Base-by-base conservation (phyloP, 2,329 filamentous ascomycete species). In the Thermomyces lanuginosus region DNA sequence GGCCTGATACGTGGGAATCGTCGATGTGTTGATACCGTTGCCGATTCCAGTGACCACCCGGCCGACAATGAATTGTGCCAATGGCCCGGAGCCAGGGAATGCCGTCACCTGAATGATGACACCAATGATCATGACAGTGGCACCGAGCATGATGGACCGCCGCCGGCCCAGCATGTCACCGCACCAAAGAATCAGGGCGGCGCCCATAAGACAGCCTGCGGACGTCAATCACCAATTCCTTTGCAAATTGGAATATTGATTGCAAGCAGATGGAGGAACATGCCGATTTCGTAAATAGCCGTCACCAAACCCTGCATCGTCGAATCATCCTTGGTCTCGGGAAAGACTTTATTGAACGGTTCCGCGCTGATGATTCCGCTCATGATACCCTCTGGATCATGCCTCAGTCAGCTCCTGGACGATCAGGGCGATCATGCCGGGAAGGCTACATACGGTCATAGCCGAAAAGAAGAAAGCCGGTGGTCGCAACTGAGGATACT, bases 1-100 rank as follows among this genome's bases (percentile, higher is more conserved):
- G 6, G 56, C 53, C 43, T 60, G 62, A 37, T 64, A 67, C 4
- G 60, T 63, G 2, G 63, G 63, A 16, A 66, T 64, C 0, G 62
- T 66, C 0, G 56, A 58, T 3, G 62, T 66, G 44, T 67, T 67
- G 48, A 68, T 64, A 11, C 64, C 64, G 33, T 66, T 67, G 4
- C 63, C 64, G 11, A 67, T 43, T 28, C 64, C 64, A 10, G 64
- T 66, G 26, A 67, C 53, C 3, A 57, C 53, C 25, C 64, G 55
- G 6, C 64, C 64, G 28, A 66, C 43, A 33, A 66, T 63, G 44
- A 66, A 63, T 35, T 67, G 63, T 3, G 60, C 56, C 1, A 55
- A 55, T 20, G 47, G 48, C 12, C 46, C 44, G 24, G 49, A 47
- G 14, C 27, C 43, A 4, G 33, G 28, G 8, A 48, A 44, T 1